These are phyloP conservation scores for Spirogloea muscicola DNA, from an alignment of 139 green algal genomes.

Conservation along the genomic window DNA sequence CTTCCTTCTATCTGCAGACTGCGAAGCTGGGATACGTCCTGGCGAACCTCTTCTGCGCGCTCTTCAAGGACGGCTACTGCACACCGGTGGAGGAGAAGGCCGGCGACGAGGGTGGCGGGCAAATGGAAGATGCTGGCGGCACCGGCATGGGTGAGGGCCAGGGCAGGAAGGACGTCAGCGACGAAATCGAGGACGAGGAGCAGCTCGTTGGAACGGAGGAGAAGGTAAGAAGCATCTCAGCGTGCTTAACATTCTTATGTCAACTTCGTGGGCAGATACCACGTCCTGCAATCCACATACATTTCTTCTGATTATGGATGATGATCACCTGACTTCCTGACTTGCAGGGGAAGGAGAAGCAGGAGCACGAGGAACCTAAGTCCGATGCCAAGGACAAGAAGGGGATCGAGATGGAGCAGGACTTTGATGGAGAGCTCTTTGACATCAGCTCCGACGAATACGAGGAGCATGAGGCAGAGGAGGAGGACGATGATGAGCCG, in stretches of 20 bases:
- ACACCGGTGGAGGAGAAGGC: slow-evolving; percentile 50
- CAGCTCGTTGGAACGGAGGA: slow-evolving; percentile 85
- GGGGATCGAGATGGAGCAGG: slow-evolving; percentile 92
- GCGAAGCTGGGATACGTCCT: slow-evolving; percentile 82
- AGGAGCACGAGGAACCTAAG: slow-evolving; percentile 8
- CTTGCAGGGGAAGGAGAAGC: slow-evolving; percentile 11
- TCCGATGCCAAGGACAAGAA: slow-evolving; percentile 42
- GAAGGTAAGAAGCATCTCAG: slow-evolving; percentile 13
- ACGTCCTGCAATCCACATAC: background rate
- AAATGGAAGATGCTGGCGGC: slow-evolving; percentile 62
- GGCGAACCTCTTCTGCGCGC: slow-evolving; percentile 65
- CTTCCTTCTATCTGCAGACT: slow-evolving; percentile 14
- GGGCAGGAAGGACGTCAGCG: slow-evolving; percentile 81
- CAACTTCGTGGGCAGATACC: background rate
- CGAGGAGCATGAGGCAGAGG: slow-evolving; percentile 58
- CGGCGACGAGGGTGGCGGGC: slow-evolving; percentile 48
- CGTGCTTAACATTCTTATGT: too few relatives aligned
- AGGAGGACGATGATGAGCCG: slow-evolving; percentile 62
- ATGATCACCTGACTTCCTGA: too few relatives aligned
- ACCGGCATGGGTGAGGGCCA: slow-evolving; percentile 85
- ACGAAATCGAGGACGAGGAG: slow-evolving; percentile 93
- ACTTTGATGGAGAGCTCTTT: slow-evolving; percentile 88
- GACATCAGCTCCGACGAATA: slow-evolving; percentile 59
- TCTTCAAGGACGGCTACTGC: slow-evolving; percentile 90
- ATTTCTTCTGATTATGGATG: too few relatives aligned